Percentiles rank a stretch among this genome's conserved stretches.
Evolutionary conservation across 2,329 filamentous ascomycete species (phyloP).

Genomic region (Septoria linicola): DNA sequence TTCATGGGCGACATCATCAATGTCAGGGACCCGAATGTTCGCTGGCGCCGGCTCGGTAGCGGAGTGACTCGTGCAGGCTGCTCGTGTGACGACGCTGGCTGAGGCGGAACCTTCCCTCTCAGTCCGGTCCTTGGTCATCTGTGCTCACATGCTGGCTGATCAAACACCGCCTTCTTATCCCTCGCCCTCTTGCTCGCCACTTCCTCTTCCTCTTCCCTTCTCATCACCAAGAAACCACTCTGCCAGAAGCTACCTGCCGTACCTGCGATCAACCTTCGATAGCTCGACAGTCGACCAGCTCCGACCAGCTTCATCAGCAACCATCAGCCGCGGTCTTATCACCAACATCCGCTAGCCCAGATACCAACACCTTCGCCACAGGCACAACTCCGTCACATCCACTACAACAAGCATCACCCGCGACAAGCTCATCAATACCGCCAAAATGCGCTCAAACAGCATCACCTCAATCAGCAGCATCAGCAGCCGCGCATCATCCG

Average conservation of each 20-base stretch:
- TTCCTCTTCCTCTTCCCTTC: neutral
- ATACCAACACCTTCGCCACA: neutral
- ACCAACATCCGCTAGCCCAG: slow-evolving; percentile 1
- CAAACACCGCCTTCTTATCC: too few relatives aligned
- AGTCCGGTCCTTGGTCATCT: neutral
- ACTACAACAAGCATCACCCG: neutral
- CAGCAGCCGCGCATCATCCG: slow-evolving; percentile 40
- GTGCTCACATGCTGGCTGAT: too few relatives aligned
- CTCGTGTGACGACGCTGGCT: neutral
- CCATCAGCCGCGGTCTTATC: neutral
- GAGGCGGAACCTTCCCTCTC: neutral
- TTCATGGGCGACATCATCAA: slow-evolving; percentile 8
- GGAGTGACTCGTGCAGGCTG: neutral
- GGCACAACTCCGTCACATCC: neutral
- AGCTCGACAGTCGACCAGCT: too few relatives aligned
- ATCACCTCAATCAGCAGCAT: slow-evolving; percentile 45
- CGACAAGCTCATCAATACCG: slow-evolving; percentile 11
- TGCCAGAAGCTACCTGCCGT: too few relatives aligned
- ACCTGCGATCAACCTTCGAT: too few relatives aligned
- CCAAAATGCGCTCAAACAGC: slow-evolving; percentile 45
- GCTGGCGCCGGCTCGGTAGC: neutral
- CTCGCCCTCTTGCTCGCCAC: too few relatives aligned
- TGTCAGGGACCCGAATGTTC: neutral
- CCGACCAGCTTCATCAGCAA: neutral
- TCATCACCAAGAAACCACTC: neutral